phyloP scores from a whole-genome alignment of 352 stramenopile genomes.

The Pythium insidiosum region DNA sequence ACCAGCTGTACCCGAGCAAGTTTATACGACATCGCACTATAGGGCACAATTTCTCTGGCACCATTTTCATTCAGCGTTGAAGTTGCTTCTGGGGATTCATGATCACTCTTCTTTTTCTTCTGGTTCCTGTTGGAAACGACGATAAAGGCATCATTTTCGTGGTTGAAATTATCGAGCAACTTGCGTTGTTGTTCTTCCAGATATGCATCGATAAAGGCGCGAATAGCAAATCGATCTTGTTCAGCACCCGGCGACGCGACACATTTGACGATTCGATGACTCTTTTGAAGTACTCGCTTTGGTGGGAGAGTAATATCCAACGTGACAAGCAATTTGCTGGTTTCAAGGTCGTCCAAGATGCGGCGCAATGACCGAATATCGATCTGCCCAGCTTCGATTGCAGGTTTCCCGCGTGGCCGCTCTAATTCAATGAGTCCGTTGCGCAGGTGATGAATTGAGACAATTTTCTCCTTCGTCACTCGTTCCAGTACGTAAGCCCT shows the following conservation, averaged over 20 bases:
- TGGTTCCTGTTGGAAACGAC: constrained; percentile 44
- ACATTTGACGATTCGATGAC: constrained; percentile 54
- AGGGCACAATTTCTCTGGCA: constrained; percentile 54
- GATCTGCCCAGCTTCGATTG: constrained; percentile 23
- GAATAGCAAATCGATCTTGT: constrained; percentile 34
- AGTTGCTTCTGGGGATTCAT: too few species aligned
- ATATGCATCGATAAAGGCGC: constrained; percentile 51
- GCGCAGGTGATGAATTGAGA: constrained; percentile 61
- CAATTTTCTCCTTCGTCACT: constrained; percentile 48
- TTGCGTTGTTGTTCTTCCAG: constrained; percentile 59
- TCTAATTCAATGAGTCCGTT: constrained; percentile 44
- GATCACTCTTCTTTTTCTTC: constrained; percentile 6
- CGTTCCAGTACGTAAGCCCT: constrained; percentile 49
- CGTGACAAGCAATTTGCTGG: constrained; percentile 30
- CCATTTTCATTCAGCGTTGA: constrained; percentile 16
- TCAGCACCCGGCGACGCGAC: constrained; percentile 49
- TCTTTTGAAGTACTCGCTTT: constrained; percentile 62
- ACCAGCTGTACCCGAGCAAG: constrained; percentile 41
- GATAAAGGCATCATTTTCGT: constrained; percentile 51
- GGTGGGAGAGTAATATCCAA: constrained; percentile 63
- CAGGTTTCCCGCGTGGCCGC: constrained; percentile 12
- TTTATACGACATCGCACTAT: constrained; percentile 57
- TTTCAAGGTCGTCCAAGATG: constrained; percentile 56
- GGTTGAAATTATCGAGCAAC: constrained; percentile 40
- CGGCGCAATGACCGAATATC: constrained; percentile 61